Evolutionary conservation across 106 monocot genomes (phyloP).

Genomic region (Dendrobium officinale): DNA sequence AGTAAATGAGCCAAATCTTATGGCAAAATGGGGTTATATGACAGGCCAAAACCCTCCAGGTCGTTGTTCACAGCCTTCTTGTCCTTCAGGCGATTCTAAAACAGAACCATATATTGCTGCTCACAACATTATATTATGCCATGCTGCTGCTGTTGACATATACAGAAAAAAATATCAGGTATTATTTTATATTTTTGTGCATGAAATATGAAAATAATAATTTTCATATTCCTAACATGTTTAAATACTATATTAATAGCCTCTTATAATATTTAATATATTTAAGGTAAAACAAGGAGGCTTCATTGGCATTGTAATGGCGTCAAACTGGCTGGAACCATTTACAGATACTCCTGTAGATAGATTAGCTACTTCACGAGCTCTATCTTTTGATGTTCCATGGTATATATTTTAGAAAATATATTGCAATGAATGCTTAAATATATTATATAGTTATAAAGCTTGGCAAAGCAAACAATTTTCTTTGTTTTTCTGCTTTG

Average conservation of each 20-base stretch:
- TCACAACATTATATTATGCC: constrained; percentile 39
- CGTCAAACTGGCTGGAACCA: not conserved
- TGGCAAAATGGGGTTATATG: constrained; percentile 29
- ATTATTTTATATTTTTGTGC: not conserved
- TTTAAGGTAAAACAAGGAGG: not conserved
- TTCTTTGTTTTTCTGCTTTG: not conserved
- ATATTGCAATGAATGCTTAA: no score
- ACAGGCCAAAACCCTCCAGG: constrained; percentile 35
- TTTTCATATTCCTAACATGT: no score
- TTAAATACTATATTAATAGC: no score
- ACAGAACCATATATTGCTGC: constrained; percentile 37
- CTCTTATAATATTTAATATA: not conserved
- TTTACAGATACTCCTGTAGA: not conserved
- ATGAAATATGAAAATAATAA: no score
- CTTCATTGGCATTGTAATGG: not conserved
- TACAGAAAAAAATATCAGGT: constrained; percentile 45
- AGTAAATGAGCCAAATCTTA: constrained; percentile 45
- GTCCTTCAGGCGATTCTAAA: constrained; percentile 24
- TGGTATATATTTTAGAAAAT: not conserved
- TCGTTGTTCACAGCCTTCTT: constrained; percentile 36
- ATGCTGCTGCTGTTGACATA: constrained; percentile 32
- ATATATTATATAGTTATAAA: no score
- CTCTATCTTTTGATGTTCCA: not conserved
- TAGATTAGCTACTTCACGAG: not conserved
- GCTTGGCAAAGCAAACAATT: no score